phyloP scores from a whole-genome alignment of 768 basidiomycete species.

The Ramaria rubella region DNA sequence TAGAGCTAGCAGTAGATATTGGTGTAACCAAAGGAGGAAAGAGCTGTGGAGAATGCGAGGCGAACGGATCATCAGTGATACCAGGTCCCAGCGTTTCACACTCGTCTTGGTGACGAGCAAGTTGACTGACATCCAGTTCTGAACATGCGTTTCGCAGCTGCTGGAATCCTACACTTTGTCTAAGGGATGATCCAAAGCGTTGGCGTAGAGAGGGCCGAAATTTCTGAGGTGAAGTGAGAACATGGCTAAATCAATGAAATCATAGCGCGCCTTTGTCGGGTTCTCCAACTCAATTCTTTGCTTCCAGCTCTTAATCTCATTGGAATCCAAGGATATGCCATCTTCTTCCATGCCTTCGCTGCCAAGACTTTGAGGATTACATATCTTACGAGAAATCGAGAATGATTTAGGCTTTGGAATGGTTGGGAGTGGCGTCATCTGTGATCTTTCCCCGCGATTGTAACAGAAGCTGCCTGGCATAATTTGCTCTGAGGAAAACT shows the following conservation, averaged over 20 bases:
- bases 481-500: neutral
- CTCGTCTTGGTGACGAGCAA: neutral
- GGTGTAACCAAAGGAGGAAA: neutral
- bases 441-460: neutral
- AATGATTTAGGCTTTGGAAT: neutral
- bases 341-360: neutral
- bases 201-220: neutral
- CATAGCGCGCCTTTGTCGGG: neutral
- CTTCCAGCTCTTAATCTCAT: neutral
- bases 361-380: neutral
- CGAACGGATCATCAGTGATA: slow-evolving; percentile 4
- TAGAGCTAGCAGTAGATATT: neutral
- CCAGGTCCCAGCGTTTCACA: neutral
- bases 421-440: neutral
- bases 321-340: neutral
- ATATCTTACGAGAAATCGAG: neutral
- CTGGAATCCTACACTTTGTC: neutral
- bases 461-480: neutral
- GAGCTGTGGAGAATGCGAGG: neutral
- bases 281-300: neutral
- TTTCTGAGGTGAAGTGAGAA: neutral
- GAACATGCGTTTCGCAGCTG: neutral
- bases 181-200: neutral
- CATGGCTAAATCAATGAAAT: neutral
- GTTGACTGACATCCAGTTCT: neutral